phyloP scores from a whole-genome alignment of 2,329 filamentous ascomycete genomes.

The Ascochyta pisi region DNA sequence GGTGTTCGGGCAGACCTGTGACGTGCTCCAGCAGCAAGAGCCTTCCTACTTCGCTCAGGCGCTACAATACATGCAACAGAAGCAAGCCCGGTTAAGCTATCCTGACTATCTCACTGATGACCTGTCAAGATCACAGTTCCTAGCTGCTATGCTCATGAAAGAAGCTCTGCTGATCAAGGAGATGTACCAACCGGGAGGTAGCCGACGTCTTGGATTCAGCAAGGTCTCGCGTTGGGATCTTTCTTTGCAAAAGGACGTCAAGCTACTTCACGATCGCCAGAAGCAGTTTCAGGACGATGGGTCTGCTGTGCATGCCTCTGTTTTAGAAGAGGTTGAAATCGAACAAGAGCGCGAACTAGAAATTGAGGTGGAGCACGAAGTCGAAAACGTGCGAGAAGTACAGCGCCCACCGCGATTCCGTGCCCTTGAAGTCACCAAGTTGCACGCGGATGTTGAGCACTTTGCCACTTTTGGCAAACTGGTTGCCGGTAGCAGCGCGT shows the following conservation, averaged over 20 bases:
- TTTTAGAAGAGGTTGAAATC: slow-evolving; percentile 62
- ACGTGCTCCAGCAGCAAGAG: slow-evolving; percentile 64
- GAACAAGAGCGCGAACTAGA: slow-evolving; percentile 58
- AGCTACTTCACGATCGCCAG: slow-evolving; percentile 46
- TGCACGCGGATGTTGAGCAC: slow-evolving; percentile 56
- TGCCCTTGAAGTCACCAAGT: slow-evolving; percentile 53
- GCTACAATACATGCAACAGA: slow-evolving; percentile 64
- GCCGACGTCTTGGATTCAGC: slow-evolving; percentile 8
- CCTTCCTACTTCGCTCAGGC: slow-evolving; percentile 67
- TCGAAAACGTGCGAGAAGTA: slow-evolving; percentile 58
- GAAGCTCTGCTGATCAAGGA: slow-evolving; percentile 66
- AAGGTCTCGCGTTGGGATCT: slow-evolving; percentile 21
- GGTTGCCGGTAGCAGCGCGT: slow-evolving; percentile 46
- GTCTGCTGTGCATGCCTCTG: slow-evolving; percentile 55
- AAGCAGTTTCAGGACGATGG: slow-evolving; percentile 54
- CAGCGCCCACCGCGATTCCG: slow-evolving; percentile 55
- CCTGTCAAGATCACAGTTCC: slow-evolving; percentile 49
- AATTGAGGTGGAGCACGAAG: slow-evolving; percentile 59
- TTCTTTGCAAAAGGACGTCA: slow-evolving; percentile 40
- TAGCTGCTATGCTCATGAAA: slow-evolving; percentile 56
- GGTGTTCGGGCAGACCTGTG: slow-evolving; percentile 70
- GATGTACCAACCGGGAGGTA: slow-evolving; percentile 59
- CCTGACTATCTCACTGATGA: slow-evolving; percentile 50
- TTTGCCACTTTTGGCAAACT: slow-evolving; percentile 58
- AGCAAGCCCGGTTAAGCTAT: slow-evolving; percentile 57